Conservation (phyloP, 306 rosid genomes). For the Amphicarpaea edgeworthii region DNA sequence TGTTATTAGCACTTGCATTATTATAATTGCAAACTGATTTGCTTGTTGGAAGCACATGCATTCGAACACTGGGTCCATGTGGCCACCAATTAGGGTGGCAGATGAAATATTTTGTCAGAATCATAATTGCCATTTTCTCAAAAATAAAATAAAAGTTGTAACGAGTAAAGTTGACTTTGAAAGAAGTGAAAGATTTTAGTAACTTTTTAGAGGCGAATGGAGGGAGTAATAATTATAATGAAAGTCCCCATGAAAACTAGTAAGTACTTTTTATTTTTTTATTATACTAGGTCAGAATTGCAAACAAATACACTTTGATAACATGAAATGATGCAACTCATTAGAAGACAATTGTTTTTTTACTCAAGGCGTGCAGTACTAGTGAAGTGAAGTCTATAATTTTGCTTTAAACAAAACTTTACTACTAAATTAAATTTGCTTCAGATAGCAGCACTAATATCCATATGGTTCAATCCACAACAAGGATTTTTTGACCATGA, state of each 20-base stretch:
- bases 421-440: constrained; percentile 32
- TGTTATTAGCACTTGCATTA: no score
- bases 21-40: neutral
- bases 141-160: no score
- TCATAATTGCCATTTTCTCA: no score
- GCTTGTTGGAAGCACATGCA: neutral
- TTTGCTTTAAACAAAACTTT: constrained; percentile 16
- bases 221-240: no score
- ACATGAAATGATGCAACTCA: neutral
- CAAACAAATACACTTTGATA: neutral
- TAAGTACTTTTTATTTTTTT: neutral
- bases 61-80: neutral
- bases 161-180: no score
- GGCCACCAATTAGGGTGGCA: neutral
- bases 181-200: no score
- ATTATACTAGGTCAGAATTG: neutral
- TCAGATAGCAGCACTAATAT: neutral
- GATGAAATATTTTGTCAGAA: neutral
- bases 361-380: neutral
- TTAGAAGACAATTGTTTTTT: constrained; percentile 14
- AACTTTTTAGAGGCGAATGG: no score
- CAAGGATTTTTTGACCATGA: neutral
- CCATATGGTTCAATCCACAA: constrained; percentile 2
- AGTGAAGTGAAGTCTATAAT: constrained; percentile 18
- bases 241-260: neutral